phyloP scores from a whole-genome alignment of 768 basidiomycete species.

The Xanthoconium stramineum region DNA sequence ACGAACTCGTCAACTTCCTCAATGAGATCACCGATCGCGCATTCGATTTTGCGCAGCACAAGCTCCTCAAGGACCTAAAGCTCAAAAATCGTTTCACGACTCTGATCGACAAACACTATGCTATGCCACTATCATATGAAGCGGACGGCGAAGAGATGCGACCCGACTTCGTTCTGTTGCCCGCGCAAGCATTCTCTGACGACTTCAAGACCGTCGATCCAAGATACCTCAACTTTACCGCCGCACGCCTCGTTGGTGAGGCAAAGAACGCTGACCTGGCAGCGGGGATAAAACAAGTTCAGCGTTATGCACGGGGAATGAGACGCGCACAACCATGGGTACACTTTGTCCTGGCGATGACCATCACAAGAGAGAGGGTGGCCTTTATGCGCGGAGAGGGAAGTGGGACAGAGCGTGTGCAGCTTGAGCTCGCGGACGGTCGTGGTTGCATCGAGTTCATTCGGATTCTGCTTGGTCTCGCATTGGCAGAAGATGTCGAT shows the following conservation, averaged over 20 bases:
- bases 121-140: neutral
- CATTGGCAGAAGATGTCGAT: neutral
- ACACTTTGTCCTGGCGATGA: neutral
- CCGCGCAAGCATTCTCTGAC: constrained; percentile 1
- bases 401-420: constrained; percentile 8
- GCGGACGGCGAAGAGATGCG: neutral
- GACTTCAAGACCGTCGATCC: neutral
- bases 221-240: neutral
- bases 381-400: constrained; percentile 9
- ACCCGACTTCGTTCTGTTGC: constrained; percentile 2
- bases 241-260: neutral
- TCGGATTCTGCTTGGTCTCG: neutral
- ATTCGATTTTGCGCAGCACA: neutral
- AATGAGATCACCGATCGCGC: constrained; percentile 4
- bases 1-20: constrained; percentile 5
- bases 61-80: neutral
- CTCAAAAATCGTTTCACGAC: neutral
- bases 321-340: neutral
- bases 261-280: neutral
- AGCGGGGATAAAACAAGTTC: neutral
- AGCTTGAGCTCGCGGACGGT: neutral
- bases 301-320: constrained; percentile 2
- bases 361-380: neutral
- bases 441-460: constrained; percentile 6
- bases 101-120: neutral